These are phyloP conservation scores for Moelleriella libera DNA, from an alignment of 2,329 filamentous ascomycete genomes.

Conservation along the genomic window DNA sequence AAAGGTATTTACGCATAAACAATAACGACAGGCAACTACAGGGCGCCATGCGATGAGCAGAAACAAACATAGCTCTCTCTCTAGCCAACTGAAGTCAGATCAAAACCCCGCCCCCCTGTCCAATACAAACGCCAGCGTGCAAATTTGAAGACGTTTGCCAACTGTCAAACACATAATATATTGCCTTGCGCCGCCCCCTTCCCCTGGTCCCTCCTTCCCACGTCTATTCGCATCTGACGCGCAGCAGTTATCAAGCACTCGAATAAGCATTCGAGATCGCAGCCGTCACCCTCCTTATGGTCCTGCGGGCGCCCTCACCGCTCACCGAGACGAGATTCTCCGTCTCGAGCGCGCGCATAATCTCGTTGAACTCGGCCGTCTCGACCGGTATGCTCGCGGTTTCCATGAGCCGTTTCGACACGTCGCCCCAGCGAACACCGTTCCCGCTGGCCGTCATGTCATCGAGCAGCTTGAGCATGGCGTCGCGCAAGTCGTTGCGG, in stretches of 20 bases:
- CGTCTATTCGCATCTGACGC: not conserved
- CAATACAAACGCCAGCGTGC: no score
- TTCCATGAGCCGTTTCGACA: constrained; percentile 60
- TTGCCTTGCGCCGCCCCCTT: no score
- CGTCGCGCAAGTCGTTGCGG: constrained; percentile 72
- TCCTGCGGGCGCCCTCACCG: constrained; percentile 75
- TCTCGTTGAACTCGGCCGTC: constrained; percentile 67
- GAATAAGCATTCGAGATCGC: constrained; percentile 15
- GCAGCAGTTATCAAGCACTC: not conserved
- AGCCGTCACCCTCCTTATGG: constrained; percentile 59
- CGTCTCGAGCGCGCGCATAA: constrained; percentile 64
- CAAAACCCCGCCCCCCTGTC: no score
- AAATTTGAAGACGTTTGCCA: no score
- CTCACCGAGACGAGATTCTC: constrained; percentile 70
- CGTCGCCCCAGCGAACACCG: constrained; percentile 63
- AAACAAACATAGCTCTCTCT: no score
- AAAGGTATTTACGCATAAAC: no score
- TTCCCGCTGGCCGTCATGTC: constrained; percentile 59
- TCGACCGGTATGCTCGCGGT: constrained; percentile 59
- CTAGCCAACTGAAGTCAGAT: no score
- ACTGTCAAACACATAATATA: no score
- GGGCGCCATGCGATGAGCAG: no score
- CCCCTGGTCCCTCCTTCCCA: no score
- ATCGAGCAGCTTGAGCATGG: constrained; percentile 61
- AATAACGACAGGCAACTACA: no score